Conservation (phyloP, 495 filamentous ascomycete genomes). For the Annulohypoxylon maeteangense region DNA sequence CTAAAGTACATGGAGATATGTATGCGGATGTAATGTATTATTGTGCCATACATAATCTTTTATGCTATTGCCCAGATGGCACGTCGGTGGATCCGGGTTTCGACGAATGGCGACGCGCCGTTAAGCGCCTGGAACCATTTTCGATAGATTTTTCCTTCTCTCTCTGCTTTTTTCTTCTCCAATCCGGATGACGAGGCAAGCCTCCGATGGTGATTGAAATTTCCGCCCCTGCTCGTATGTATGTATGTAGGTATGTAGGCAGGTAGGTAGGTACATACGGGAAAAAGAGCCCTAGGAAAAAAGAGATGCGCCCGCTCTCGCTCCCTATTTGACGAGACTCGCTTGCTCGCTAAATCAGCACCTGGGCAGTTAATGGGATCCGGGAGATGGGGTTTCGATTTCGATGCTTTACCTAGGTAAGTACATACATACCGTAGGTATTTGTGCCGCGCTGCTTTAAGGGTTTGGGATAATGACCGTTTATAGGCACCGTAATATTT, state of each 20-base stretch:
- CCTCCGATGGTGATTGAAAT: conserved; percentile 22
- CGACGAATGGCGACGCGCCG: conserved; percentile 32
- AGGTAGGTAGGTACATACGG: no score
- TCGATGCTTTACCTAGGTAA: background rate
- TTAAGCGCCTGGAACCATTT: conserved; percentile 34
- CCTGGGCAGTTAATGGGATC: conserved; percentile 13
- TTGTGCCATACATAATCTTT: background rate
- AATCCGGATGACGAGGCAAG: conserved; percentile 31
- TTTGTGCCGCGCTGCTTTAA: conserved; percentile 3
- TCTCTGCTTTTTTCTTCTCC: conserved; percentile 9
- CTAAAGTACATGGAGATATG: no score
- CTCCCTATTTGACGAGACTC: conserved; percentile 25
- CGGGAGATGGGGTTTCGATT: conserved; percentile 1
- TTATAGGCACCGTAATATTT: background rate
- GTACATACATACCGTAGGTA: background rate
- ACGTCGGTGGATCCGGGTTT: conserved; percentile 2
- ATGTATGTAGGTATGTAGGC: no score
- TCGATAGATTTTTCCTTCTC: background rate
- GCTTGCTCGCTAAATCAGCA: conserved; percentile 4
- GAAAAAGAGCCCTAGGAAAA: conserved; percentile 22
- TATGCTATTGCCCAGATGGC: conserved; percentile 1
- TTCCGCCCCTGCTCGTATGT: conserved; percentile 25
- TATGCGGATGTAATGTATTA: background rate
- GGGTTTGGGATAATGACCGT: background rate
- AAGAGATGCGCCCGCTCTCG: background rate